Base-by-base conservation (phyloP, 2,329 filamentous ascomycete species). In the Arachnomyces sp. region DNA sequence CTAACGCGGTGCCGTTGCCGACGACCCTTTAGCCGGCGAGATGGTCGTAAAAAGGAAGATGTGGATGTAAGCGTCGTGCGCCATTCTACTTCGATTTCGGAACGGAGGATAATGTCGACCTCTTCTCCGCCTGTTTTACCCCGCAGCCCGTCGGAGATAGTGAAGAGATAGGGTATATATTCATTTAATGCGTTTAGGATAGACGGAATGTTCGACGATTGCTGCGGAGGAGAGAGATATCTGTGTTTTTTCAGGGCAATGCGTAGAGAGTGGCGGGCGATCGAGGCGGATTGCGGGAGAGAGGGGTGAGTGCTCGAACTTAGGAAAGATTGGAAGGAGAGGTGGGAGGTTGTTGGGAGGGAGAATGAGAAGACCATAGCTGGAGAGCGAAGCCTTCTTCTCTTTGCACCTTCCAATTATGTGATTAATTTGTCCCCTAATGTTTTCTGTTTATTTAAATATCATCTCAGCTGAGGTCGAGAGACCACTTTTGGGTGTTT, bases 191-290 rank as follows among this genome's bases (percentile, higher is more conserved):
- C 77, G 28, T 80, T 73, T 40, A 86, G 71, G 29, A 96, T 72
- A 4, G 75, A 75, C 16, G 78, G 71, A 4, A 98, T 73, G 56
- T 87, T 80, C 15, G 80, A 71, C 4, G 78, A 68, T 60, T 87
- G 85, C 16, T 84, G 80, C 7, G 76, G 60, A 7, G 83, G 72
- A 3, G 85, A 74, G n/a, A 95, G 76, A 38, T 87, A 80, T 64
- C 95, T 96, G 71, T 95, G 82, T 52, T 80, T 80, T 67, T 96
- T 96, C 44, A 98, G 73, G 2, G 80, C 77, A 61, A 90, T 81
- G 53, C 87, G 81, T 38, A 95, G 74, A 13, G 94, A 78, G 51
- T 85, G 84, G 44, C 92, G 86, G 56, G 86, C 80, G 7, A 86
- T 90, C 50, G 88, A 89, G 15, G 87, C 82, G 40, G 78, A 77